A percentile compares a stretch with the other conserved stretches of the same genome.
phyloP scores from a whole-genome alignment of 2,329 filamentous ascomycete genomes.

The Colletotrichum gloeosporioides region DNA sequence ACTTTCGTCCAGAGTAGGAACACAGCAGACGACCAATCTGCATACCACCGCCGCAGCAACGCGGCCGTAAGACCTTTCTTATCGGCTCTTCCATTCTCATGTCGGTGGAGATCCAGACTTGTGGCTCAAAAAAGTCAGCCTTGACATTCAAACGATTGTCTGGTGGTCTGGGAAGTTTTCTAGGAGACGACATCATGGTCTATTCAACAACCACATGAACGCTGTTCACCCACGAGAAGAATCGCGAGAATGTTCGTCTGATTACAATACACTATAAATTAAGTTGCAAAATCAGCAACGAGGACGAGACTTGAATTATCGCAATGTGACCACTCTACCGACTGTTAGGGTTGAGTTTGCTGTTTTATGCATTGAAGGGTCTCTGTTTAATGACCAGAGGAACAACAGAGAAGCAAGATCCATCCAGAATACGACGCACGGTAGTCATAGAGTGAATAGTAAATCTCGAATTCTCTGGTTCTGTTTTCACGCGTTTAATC shows the following conservation, averaged over 20 bases:
- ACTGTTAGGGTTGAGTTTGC: background rate
- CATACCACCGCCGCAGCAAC: accelerated
- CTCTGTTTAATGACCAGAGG: background rate
- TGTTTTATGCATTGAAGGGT: background rate
- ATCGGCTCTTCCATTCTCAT: background rate
- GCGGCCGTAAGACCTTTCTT: accelerated
- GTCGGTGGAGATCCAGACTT: accelerated
- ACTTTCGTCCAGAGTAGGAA: background rate
- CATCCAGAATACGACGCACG: background rate
- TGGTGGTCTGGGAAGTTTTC: background rate
- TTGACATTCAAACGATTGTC: no score
- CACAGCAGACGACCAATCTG: background rate
- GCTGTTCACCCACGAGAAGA: background rate
- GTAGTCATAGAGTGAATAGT: accelerated
- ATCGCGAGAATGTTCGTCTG: background rate
- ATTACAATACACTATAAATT: background rate
- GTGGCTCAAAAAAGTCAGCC: no score
- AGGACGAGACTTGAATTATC: background rate
- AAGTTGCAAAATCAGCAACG: accelerated
- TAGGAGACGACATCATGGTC: background rate
- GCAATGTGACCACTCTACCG: accelerated
- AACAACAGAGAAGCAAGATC: background rate
- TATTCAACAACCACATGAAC: background rate
- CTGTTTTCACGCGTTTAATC: accelerated
- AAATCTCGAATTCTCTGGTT: background rate